Evolutionary conservation across 2,329 filamentous ascomycete species (phyloP).

Genomic region (Akanthomyces uredinophilus): DNA sequence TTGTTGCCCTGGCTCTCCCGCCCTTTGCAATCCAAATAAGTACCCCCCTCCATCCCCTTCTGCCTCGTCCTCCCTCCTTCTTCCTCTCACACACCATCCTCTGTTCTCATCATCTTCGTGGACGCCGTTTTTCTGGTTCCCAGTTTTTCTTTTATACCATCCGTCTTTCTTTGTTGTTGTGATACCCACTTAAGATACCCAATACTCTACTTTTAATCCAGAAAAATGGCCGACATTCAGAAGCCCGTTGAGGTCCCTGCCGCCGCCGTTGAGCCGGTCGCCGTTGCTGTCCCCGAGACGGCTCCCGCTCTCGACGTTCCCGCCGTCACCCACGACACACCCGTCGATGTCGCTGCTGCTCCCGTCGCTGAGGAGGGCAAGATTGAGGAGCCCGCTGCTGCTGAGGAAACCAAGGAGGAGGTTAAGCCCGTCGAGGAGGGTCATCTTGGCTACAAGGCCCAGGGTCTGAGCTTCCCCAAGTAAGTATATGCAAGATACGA

Average conservation of each 20-base stretch:
- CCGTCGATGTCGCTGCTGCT: slow-evolving; percentile 37
- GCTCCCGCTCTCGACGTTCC: slow-evolving; percentile 23
- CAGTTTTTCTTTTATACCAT: slow-evolving; percentile 34
- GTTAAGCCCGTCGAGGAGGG: slow-evolving; percentile 75
- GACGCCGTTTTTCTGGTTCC: slow-evolving; percentile 32
- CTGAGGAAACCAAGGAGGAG: slow-evolving; percentile 42
- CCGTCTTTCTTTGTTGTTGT: slow-evolving; percentile 42
- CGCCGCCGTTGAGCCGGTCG: slow-evolving; percentile 40
- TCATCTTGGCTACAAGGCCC: slow-evolving; percentile 81
- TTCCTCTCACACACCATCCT: slow-evolving; percentile 21
- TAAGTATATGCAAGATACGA: slow-evolving; percentile 43
- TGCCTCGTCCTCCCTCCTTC: slow-evolving; percentile 15
- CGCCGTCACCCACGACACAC: slow-evolving; percentile 36
- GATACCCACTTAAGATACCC: slow-evolving; percentile 42
- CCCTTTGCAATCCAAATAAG: slow-evolving; percentile 34
- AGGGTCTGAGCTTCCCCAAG: slow-evolving; percentile 79
- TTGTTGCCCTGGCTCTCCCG: slow-evolving; percentile 15
- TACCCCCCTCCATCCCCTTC: slow-evolving; percentile 34
- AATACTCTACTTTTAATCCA: slow-evolving; percentile 36
- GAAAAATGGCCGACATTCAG: slow-evolving; percentile 66
- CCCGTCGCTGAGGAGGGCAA: slow-evolving; percentile 36
- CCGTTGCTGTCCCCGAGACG: slow-evolving; percentile 26
- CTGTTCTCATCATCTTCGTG: slow-evolving; percentile 30
- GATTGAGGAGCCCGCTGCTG: slow-evolving; percentile 36
- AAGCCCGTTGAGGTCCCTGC: slow-evolving; percentile 60